These are phyloP conservation scores for Hortaea sp. DNA, from an alignment of 2,329 filamentous ascomycete species.

Conservation along the genomic window DNA sequence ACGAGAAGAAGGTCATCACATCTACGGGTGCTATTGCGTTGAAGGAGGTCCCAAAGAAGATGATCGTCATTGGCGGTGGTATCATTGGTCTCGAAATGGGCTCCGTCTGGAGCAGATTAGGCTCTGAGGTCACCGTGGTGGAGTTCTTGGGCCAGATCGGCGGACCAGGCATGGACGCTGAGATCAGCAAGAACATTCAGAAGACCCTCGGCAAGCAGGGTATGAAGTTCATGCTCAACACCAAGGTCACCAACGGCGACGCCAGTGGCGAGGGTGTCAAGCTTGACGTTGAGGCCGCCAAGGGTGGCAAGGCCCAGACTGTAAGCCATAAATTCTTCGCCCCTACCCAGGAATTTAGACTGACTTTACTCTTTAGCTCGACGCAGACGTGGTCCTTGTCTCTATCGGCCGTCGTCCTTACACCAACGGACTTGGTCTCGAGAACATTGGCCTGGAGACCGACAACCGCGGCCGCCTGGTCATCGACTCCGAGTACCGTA, in stretches of 20 bases:
- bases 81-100: constrained; percentile 98
- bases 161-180: constrained; percentile 91
- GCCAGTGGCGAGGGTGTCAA: constrained; percentile 66
- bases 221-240: constrained; percentile 95
- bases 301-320: constrained; percentile 89
- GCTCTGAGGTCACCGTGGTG: constrained; percentile 89
- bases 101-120: constrained; percentile 92
- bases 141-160: constrained; percentile 95
- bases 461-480: constrained; percentile 92
- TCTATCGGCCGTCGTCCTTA: constrained; percentile 95
- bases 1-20: constrained; percentile 94
- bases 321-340: constrained; percentile 43
- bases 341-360: not conserved
- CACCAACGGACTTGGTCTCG: constrained; percentile 80
- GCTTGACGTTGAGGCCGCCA: constrained; percentile 80
- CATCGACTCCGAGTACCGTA: constrained; percentile 98
- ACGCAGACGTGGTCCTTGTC: constrained; percentile 90
- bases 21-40: constrained; percentile 91
- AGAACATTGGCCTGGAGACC: constrained; percentile 84
- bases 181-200: constrained; percentile 83
- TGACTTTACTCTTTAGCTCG: constrained; percentile 47
- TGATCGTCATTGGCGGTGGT: constrained; percentile 95
- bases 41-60: constrained; percentile 83
- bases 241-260: constrained; percentile 85
- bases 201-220: constrained; percentile 95